Evolutionary conservation across 208 protist species (phyloP), one percentile per base, ranked within the genome.

Genomic region (Leishmania braziliensis): DNA sequence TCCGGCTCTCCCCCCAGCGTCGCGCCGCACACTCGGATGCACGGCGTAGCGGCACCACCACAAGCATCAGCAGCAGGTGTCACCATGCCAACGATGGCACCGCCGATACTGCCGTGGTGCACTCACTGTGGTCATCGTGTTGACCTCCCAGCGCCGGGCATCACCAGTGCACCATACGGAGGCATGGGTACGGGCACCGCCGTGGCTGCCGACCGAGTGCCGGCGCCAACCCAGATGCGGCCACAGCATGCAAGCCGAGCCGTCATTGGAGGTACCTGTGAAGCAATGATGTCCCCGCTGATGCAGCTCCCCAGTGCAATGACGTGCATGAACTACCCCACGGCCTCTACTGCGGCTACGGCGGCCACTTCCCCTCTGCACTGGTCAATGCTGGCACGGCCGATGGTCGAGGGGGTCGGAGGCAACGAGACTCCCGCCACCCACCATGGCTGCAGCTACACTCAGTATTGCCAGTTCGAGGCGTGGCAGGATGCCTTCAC

Each of bases 91-190:
- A 26, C 66, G 39, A n/a, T 26, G 10, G 51, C 71, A 8, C 48
- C 16, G 72, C 29, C 51, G 51, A 50, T 62, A 3, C 43, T 39
- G 29, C 4, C 72, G 23, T 62, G 51, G 72, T 76, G 72, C 72
- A 48, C 29, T 14, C 72, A 76, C 72, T 76, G 72, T 29, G 72
- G 72, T 62, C 72, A 76, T n/a, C 62, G 72, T 20, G 26, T 56
- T 33, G 50, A 29, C 51, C 29, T n/a, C 3, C 29, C 29, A 60
- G n/a, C 51, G 48, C 50, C 48, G 29, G 14, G 26, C 33, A 46
- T 62, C 72, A n/a, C 51, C 26, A 53, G 51, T 39, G 18, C 53
- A 5, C 51, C 33, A 4, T 73, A 73, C 20, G 46, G 46, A 73
- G 69, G 69, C 69, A 29, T 53, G 43, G 33, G 69, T 33, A 26